Percentiles rank a stretch among this genome's conserved stretches.
Conservation (phyloP, 2,329 filamentous ascomycete species). For the Grosmannia huntii region DNA sequence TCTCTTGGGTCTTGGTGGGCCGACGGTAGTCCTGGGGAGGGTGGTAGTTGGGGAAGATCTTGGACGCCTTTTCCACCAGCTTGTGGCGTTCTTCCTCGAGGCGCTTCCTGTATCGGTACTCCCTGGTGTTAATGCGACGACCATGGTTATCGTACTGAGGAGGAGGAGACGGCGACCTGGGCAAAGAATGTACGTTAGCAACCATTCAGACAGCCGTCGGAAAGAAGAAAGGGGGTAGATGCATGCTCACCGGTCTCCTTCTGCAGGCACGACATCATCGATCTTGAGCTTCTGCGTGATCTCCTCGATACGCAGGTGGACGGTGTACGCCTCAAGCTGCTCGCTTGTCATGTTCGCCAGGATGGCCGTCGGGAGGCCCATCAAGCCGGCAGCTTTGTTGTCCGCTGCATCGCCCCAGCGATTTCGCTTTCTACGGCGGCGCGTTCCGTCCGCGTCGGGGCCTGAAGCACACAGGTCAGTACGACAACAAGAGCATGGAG, state of each 20-base stretch:
- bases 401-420: slow-evolving; percentile 95
- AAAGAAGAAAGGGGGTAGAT: neutral
- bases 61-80: slow-evolving; percentile 97
- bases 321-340: slow-evolving; percentile 91
- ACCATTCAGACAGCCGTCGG: neutral
- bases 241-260: slow-evolving; percentile 75
- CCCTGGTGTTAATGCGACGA: slow-evolving; percentile 96
- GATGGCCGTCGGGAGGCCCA: slow-evolving; percentile 94
- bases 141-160: slow-evolving; percentile 99
- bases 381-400: slow-evolving; percentile 95
- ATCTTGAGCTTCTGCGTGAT: slow-evolving; percentile 99
- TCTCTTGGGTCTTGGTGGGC: slow-evolving; percentile 99
- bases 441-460: slow-evolving; percentile 58
- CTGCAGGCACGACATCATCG: slow-evolving; percentile 94
- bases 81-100: slow-evolving; percentile 99
- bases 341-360: slow-evolving; percentile 96
- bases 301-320: slow-evolving; percentile 95
- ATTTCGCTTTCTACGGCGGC: slow-evolving; percentile 94
- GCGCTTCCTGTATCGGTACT: slow-evolving; percentile 95
- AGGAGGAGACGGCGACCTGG: slow-evolving; percentile 83
- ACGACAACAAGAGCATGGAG: too few relatives aligned
- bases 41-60: slow-evolving; percentile 98
- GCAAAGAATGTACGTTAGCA: neutral
- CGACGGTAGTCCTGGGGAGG: slow-evolving; percentile 96
- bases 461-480: slow-evolving; percentile 18